These are phyloP conservation scores for Glycine latifolia DNA, from an alignment of 306 rosid genomes.

Conservation along the genomic window DNA sequence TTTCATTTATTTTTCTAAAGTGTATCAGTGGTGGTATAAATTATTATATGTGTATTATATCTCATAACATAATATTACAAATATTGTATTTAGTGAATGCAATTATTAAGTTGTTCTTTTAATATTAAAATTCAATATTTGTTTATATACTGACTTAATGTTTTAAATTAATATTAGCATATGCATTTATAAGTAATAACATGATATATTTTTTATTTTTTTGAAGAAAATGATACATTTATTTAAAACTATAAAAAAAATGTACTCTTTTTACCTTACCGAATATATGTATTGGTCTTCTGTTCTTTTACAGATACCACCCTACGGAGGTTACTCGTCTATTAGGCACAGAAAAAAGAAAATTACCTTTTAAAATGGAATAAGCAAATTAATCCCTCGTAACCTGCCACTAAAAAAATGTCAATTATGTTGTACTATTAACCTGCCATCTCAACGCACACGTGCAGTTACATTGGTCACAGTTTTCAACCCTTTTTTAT, in stretches of 20 bases:
- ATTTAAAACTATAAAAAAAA: background rate
- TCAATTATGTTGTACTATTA: background rate
- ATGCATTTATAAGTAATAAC: background rate
- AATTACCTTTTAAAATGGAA: background rate
- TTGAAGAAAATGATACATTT: too few relatives aligned
- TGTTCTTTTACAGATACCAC: background rate
- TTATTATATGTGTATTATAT: too few relatives aligned
- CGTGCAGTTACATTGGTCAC: conserved; percentile 49
- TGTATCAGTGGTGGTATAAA: background rate
- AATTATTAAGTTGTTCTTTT: background rate
- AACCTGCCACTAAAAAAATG: background rate
- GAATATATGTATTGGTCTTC: too few relatives aligned
- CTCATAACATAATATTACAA: background rate
- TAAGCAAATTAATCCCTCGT: background rate
- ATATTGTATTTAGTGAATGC: background rate
- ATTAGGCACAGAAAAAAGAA: background rate
- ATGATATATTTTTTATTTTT: too few relatives aligned
- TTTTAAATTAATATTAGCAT: background rate
- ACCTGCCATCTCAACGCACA: conserved; percentile 43
- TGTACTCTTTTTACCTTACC: too few relatives aligned
- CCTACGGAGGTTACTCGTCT: background rate
- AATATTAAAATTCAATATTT: too few relatives aligned
- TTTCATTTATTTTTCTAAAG: background rate
- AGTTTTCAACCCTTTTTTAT: conserved; percentile 27
- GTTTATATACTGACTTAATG: background rate